A percentile compares a stretch with the other conserved stretches of the same genome.
phyloP scores from a whole-genome alignment of 2,329 filamentous ascomycete genomes.

The Hypomyces rosellus region DNA sequence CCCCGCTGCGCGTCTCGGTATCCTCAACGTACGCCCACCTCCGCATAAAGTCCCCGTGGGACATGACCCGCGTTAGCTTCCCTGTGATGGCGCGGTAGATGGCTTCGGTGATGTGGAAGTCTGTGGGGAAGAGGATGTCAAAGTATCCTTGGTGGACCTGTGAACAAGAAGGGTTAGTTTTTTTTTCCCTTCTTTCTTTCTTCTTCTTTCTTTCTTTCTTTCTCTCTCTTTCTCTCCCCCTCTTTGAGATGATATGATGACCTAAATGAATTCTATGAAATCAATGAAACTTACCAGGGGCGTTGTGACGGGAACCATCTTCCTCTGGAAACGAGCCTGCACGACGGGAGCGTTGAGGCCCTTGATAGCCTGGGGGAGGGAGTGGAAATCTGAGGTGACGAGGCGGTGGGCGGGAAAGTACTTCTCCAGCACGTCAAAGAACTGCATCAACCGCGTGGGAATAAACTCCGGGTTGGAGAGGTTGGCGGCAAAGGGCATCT shows the following conservation, averaged over 20 bases:
- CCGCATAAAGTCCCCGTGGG: slow-evolving; percentile 85
- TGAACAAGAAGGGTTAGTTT: background rate
- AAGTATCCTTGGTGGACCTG: slow-evolving; percentile 98
- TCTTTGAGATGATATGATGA: background rate
- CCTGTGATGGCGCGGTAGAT: slow-evolving; percentile 91
- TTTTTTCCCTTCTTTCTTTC: too few relatives aligned
- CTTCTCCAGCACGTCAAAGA: slow-evolving; percentile 83
- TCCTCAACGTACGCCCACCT: slow-evolving; percentile 88
- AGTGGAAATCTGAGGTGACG: slow-evolving; percentile 84
- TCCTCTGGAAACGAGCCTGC: slow-evolving; percentile 83
- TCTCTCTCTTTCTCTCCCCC: too few relatives aligned
- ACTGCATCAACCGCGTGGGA: slow-evolving; percentile 89
- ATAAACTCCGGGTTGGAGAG: slow-evolving; percentile 85
- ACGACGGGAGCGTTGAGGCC: slow-evolving; percentile 93
- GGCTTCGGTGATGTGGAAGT: slow-evolving; percentile 85
- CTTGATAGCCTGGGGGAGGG: slow-evolving; percentile 71
- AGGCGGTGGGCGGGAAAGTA: slow-evolving; percentile 89
- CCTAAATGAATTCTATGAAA: background rate
- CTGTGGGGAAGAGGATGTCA: slow-evolving; percentile 95
- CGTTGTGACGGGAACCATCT: slow-evolving; percentile 83
- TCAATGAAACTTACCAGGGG: slow-evolving; percentile 64
- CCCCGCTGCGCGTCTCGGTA: slow-evolving; percentile 80
- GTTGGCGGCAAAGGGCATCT: slow-evolving; percentile 66
- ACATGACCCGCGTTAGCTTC: slow-evolving; percentile 76
- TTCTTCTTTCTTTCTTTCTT: too few relatives aligned